These are phyloP conservation scores for Sugiyamaella sp. DNA, from an alignment of 1,139 yeast species.

Conservation along the genomic window DNA sequence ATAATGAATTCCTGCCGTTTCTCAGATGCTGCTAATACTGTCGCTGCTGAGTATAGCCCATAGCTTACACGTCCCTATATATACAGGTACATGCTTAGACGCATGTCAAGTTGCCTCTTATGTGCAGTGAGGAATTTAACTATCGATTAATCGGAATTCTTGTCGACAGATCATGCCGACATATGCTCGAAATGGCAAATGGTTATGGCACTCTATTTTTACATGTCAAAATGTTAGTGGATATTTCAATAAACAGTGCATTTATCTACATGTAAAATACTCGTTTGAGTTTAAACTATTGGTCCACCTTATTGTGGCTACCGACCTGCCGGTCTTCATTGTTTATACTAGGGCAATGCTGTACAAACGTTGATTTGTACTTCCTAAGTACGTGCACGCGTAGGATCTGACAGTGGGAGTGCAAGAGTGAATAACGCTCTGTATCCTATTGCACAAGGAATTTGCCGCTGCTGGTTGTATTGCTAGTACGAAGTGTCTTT, in stretches of 20 bases:
- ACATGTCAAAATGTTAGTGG: not conserved
- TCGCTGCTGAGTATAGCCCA: no score
- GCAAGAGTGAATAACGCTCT: no score
- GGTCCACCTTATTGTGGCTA: not conserved
- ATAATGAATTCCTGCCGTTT: not conserved
- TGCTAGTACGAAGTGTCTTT: no score
- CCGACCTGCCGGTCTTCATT: not conserved
- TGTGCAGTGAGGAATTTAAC: slow-evolving; percentile 6
- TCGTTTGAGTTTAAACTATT: not conserved
- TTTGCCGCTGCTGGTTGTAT: no score
- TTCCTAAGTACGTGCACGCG: no score
- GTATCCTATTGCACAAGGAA: no score
- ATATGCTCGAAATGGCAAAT: not conserved
- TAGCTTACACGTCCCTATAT: not conserved
- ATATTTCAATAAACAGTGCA: not conserved
- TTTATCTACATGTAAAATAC: not conserved
- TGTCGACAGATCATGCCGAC: slow-evolving; percentile 5
- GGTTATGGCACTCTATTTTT: not conserved
- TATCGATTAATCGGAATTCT: slow-evolving; percentile 12
- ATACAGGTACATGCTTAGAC: not conserved
- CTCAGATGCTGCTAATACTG: not conserved
- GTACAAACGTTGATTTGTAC: no score
- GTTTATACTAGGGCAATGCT: no score
- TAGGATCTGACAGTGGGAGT: no score
- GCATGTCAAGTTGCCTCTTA: not conserved